Base-by-base conservation (phyloP, 345 rosid genomes). In the Balakata baccata region DNA sequence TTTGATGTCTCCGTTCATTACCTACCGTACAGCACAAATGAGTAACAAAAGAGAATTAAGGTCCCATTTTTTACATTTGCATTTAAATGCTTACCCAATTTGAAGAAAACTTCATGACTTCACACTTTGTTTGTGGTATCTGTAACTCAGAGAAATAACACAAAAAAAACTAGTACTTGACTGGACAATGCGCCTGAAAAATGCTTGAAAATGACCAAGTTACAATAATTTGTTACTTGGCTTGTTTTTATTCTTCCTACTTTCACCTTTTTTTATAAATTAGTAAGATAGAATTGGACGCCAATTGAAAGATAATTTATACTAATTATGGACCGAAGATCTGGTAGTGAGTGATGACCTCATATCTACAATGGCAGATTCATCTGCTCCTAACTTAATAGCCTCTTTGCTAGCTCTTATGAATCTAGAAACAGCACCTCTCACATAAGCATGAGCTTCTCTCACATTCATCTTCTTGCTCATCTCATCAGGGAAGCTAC, bases 351-450 rank as follows among this genome's bases (percentile, higher is more conserved):
- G 98, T 0, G 96, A 92, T 18, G 98, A 87, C 59, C 96, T 85
- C 97, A 92, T 92, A 81, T 95, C 94, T 7, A 95, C 99, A 83
- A 92, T 92, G 39, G 94, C 92, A 58, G 98, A 92, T 84, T 89
- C 85, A 72, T 86, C 85, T 6, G 99, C 99, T 39, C 98, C 97
- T 62, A 95, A 78, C 69, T 84, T 92, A 71, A 90, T 68, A 13
- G 97, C 99, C 77, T 91, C 96, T 89, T 90, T 92, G 80, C 99
- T 95, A 16, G 98, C 98, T 74, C 90, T 84, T 52, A 92, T 82
- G 77, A 95, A 95, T 77, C 98, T 81, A 11, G 92, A 77, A 2
- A 89, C 83, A 1, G 98, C 87, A 12, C 91, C 97, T 75, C 68
- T 83, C 20, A 84, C 90, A 45, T 95, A 95, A 22, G 87, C 87